Base-by-base conservation (phyloP, 306 rosid species). In the Nissolia schottii region DNA sequence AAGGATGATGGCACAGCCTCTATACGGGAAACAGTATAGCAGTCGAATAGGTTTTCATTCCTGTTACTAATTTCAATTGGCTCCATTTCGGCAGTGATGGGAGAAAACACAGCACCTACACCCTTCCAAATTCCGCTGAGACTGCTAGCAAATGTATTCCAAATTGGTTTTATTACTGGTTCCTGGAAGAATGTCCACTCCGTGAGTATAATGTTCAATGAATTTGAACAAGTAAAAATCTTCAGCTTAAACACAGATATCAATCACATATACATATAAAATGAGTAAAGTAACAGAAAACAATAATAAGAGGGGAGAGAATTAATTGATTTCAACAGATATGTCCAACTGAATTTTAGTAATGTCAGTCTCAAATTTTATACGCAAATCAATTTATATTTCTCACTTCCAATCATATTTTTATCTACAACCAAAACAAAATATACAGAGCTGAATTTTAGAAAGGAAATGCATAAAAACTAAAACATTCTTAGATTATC, bases 91-190 rank as follows among this genome's bases (percentile, higher is more conserved):
- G 92, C 97, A 24, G 96, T 91, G 67, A 89, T 81, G 37, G 98
- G 97, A 70, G 98, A 91, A 81, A 91, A 94, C 46, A 91, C 96
- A 3, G 98, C 92, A 32, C 98, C 97, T 45, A 94, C 96, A 35
- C 98, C 98, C 76, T 87, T 89, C 98, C 98, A 94, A 74, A 91
- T 89, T 76, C 98, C 97, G 70, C 90, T 89, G 54, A 94, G 85
- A 84, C 98, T 94, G 66, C 98, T 91, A 57, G 89, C 80, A 79
- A 94, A 94, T 60, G 98, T 94, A 73, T 79, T 86, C 98, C 98
- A 94, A n/a, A 24, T 70, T 25, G 98, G 98, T 78, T 49, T 87
- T 82, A 94, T 87, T 10, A 91, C 98, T 13, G 98, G 98, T 77
- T 94, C 98, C 98, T 94, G 87, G 86, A 76, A 85, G 65, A 73